A percentile compares a stretch with the other conserved stretches of the same genome.
Evolutionary conservation across 1,139 yeast genomes (phyloP).

Genomic region (Citeromyces hawaiiensis): DNA sequence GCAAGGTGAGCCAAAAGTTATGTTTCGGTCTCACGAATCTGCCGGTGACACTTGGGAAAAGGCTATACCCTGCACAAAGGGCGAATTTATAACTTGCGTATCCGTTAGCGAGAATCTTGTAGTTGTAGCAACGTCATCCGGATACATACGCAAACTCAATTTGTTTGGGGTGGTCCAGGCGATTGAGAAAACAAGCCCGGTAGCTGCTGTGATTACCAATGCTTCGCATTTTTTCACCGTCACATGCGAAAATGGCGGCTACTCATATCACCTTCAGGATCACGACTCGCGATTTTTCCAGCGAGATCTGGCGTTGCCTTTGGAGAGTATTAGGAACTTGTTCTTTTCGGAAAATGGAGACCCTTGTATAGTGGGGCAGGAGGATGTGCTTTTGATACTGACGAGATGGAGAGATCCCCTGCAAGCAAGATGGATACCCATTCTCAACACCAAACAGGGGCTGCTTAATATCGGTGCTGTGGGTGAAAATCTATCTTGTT

Average conservation of each 20-base stretch:
- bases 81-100: conserved; percentile 35
- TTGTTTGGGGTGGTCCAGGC: conserved; percentile 41
- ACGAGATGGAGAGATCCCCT: conserved; percentile 66
- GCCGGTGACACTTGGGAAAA: conserved; percentile 27
- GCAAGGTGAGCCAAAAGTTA: conserved; percentile 16
- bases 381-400: conserved; percentile 57
- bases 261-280: conserved; percentile 21
- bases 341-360: conserved; percentile 80
- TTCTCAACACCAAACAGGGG: conserved; percentile 53
- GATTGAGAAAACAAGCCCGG: conserved; percentile 37
- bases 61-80: conserved; percentile 20
- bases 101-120: conserved; percentile 34
- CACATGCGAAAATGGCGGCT: conserved; percentile 21
- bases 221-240: conserved; percentile 30
- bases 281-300: conserved; percentile 22
- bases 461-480: conserved; percentile 27
- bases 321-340: conserved; percentile 41
- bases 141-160: conserved; percentile 41
- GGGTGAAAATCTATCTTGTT: conserved; percentile 41
- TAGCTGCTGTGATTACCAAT: conserved; percentile 40
- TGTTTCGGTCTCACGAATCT: conserved; percentile 26
- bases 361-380: conserved; percentile 76
- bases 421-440: conserved; percentile 82
- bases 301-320: conserved; percentile 21
- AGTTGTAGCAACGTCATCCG: conserved; percentile 41